These are phyloP conservation scores for Suhomyces sp. DNA, from an alignment of 805 yeast genomes.

Conservation along the genomic window DNA sequence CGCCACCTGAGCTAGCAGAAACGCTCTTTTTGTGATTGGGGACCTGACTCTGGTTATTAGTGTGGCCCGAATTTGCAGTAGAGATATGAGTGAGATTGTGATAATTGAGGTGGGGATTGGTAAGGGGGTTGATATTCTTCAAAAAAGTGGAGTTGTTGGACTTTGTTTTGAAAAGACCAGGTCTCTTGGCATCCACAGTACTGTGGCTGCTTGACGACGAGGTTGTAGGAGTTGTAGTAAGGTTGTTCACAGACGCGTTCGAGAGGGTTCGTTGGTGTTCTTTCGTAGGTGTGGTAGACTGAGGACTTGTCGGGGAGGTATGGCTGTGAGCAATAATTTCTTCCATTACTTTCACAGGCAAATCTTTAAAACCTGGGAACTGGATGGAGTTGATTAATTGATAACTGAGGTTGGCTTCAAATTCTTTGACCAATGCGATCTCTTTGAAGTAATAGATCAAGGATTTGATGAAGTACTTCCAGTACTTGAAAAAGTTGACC, in stretches of 20 bases:
- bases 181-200: constrained; percentile 13
- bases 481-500: constrained; percentile 36
- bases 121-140: constrained; percentile 10
- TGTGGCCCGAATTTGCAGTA: not conserved
- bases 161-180: constrained; percentile 23
- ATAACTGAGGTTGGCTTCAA: constrained; percentile 31
- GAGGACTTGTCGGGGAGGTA: not conserved
- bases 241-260: not conserved
- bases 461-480: constrained; percentile 40
- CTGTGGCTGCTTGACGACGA: not conserved
- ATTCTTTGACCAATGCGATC: constrained; percentile 47
- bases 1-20: not conserved
- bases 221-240: not conserved
- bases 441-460: constrained; percentile 39
- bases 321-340: not conserved
- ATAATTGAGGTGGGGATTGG: not conserved
- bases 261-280: constrained; percentile 4
- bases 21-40: not conserved
- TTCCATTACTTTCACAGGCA: constrained; percentile 19
- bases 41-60: not conserved
- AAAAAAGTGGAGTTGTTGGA: constrained; percentile 20
- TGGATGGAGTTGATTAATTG: constrained; percentile 39
- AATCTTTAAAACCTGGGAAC: constrained; percentile 45
- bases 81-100: not conserved
- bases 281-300: constrained; percentile 9